Evolutionary conservation across 257 asterid species (phyloP).

Genomic region (Forsythia viridissima): DNA sequence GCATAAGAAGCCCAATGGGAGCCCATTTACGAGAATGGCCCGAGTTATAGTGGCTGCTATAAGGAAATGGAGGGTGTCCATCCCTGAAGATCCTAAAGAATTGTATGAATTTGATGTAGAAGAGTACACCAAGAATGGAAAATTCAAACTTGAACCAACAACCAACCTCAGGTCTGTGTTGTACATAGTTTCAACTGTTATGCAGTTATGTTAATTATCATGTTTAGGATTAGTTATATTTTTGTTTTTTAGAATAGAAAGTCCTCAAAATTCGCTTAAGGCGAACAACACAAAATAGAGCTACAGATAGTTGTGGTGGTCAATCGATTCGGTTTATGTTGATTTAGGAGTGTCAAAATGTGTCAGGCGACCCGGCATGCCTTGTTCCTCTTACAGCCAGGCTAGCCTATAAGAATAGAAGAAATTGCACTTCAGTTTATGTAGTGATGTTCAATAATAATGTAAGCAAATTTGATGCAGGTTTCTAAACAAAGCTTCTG

Average conservation of each 20-base stretch:
- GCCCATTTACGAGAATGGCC: conserved; percentile 31
- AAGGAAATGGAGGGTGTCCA: conserved; percentile 18
- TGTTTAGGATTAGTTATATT: no score
- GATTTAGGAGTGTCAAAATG: no score
- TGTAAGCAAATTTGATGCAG: conserved; percentile 16
- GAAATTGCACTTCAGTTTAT: no score
- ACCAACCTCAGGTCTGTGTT: conserved; percentile 25
- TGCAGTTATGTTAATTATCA: not conserved
- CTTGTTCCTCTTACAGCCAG: no score
- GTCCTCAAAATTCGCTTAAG: no score
- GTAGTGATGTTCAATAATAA: no score
- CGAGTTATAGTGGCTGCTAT: conserved; percentile 32
- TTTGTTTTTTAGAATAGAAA: no score
- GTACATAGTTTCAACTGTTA: not conserved
- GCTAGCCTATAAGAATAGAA: no score
- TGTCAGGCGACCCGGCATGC: no score
- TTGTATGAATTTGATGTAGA: conserved; percentile 24
- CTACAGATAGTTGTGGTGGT: no score
- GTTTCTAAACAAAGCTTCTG: conserved; percentile 38
- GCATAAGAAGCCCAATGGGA: conserved; percentile 34
- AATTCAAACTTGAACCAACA: conserved; percentile 28
- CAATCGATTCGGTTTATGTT: no score
- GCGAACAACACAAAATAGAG: no score
- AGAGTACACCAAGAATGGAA: conserved; percentile 19
- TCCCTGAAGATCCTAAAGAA: conserved; percentile 27